Evolutionary conservation across 441 rosid species (phyloP).

Genomic region (Aleurites moluccanus): DNA sequence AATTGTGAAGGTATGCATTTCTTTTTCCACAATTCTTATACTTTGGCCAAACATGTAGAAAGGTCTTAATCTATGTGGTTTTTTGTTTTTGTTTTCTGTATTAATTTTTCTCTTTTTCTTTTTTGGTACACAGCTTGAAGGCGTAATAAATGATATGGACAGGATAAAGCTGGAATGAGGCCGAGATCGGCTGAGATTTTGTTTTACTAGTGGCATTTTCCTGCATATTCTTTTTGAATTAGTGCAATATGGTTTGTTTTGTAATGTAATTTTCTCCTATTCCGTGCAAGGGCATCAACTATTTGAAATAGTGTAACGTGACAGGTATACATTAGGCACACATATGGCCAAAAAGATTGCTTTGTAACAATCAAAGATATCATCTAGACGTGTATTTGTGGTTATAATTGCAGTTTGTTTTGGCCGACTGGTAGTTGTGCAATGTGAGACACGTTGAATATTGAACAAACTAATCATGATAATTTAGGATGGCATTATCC

Average conservation of each 20-base stretch:
- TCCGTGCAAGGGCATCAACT: not conserved
- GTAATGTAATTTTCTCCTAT: not conserved
- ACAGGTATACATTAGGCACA: not conserved
- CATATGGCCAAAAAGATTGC: not conserved
- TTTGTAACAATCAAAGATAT: not conserved
- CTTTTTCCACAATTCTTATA: not conserved
- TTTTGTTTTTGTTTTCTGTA: too few relatives aligned
- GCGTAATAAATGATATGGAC: conserved; percentile 78
- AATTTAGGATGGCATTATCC: too few relatives aligned
- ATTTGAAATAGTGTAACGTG: not conserved
- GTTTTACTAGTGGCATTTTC: conserved; percentile 14
- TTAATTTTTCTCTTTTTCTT: not conserved
- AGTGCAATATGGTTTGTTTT: conserved; percentile 14
- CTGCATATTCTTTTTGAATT: conserved; percentile 12
- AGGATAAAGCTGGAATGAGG: conserved; percentile 69
- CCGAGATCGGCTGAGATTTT: conserved; percentile 25
- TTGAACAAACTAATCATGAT: too few relatives aligned
- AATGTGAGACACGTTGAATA: too few relatives aligned
- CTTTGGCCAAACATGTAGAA: not conserved
- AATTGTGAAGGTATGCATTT: conserved; percentile 57
- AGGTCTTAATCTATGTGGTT: not conserved
- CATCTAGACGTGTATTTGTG: not conserved
- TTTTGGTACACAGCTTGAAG: conserved; percentile 64
- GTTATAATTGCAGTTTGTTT: too few relatives aligned
- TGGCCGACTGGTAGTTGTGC: not conserved